These are phyloP conservation scores for Hypsizygus marmoreus DNA, from an alignment of 768 basidiomycete genomes.

Conservation along the genomic window DNA sequence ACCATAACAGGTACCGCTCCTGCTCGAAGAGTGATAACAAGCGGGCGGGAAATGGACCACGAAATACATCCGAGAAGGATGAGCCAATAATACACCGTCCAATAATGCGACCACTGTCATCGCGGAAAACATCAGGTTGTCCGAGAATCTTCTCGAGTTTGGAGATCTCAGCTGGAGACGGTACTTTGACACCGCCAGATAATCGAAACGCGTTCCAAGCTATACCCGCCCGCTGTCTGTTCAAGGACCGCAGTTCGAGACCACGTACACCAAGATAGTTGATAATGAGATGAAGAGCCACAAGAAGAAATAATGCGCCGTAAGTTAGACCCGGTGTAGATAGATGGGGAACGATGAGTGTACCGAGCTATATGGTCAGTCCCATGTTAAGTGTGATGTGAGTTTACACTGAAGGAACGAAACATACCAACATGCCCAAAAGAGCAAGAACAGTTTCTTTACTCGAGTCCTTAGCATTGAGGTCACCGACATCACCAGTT, in stretches of 20 bases:
- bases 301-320: constrained; percentile 48
- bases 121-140: constrained; percentile 37
- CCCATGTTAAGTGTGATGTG: too few species aligned
- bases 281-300: constrained; percentile 53
- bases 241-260: constrained; percentile 57
- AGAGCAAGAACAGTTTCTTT: constrained; percentile 72
- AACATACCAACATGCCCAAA: constrained; percentile 63
- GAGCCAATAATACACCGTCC: constrained; percentile 56
- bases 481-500: constrained; percentile 66
- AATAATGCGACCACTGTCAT: constrained; percentile 33
- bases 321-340: constrained; percentile 51
- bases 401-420: background rate
- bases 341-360: constrained; percentile 57
- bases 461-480: constrained; percentile 73
- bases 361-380: constrained; percentile 51
- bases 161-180: constrained; percentile 41
- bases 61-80: constrained; percentile 38
- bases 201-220: constrained; percentile 49
- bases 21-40: constrained; percentile 41
- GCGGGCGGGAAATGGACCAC: constrained; percentile 23
- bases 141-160: constrained; percentile 47
- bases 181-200: constrained; percentile 16
- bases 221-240: constrained; percentile 57
- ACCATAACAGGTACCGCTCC: constrained; percentile 59
- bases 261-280: constrained; percentile 66